Evolutionary conservation across 805 yeast species (phyloP), one percentile per base, ranked within the genome.

Genomic region (Wickerhamomyces queroliae): DNA sequence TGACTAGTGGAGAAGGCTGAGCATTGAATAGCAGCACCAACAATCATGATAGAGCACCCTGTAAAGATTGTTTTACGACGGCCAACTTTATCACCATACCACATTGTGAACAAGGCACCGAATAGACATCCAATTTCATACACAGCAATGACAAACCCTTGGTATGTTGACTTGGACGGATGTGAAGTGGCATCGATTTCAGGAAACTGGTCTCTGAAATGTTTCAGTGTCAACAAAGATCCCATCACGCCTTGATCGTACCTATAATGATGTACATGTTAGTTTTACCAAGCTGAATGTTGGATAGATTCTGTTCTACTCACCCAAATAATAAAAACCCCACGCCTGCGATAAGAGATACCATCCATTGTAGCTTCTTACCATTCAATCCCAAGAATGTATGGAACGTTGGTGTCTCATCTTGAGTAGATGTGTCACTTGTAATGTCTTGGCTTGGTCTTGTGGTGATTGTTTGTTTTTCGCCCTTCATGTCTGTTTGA

Each of bases 41-140:
- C 39, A 22, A 52, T 25, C 26, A 47, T 38, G 5, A 54, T 9
- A 6, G 33, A 5, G 24, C 50, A 46, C 28, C 58, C 57, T 11
- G 45, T 12, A 10, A 39, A 16, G 5, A 52, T 39, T 18, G 47
- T 40, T 13, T 32, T 29, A 49, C 66, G 58, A 62, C 77, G 58
- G 40, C 75, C 77, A 41, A 51, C 58, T 41, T 47, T 56, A 53
- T 74, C 78, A 40, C 33, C 44, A 66, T 26, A 30, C 33, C 33
- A 30, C 33, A 30, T 30, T 6, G 33, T 30, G 22, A 30, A 30
- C 3, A 30, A 11, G 9, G 33, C 33, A 18, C 33, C 33, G 15
- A 22, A 21, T n/a, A 30, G 22, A 30, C 33, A 30, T 10, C 33
- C 33, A 30, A 30, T 19, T 30, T 30, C 33, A 19, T 30, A 30